Evolutionary conservation across 1,139 yeast genomes (phyloP), one percentile per base, ranked within the genome.

Genomic region (Candida tetrigidarum): DNA sequence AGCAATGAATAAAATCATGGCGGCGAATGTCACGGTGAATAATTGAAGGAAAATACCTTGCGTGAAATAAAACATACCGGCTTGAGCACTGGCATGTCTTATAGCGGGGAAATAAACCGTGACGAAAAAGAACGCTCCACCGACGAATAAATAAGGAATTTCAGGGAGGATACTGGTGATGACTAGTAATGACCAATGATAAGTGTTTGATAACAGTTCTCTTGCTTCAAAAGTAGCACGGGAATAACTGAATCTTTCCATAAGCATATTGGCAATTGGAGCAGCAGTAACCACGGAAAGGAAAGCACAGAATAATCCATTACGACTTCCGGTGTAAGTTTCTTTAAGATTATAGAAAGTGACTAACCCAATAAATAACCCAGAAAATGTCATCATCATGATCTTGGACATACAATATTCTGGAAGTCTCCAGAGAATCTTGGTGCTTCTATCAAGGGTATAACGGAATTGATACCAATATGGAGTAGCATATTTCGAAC

Each of bases 131-230:
- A 82, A 46, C 1, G 84, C 72, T 16, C 80, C 71, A 48, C 77
- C 73, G 25, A 81, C 54, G 14, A 83, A 51, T 42, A 80, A 74
- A 64, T 81, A 83, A 3, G 86, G 86, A 16, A 80, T 52, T 59
- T 83, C 88, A 48, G 69, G 69, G 36, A 81, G 42, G 45, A 71
- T 69, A 55, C 82, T 85, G 2, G 81, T 63, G 10, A 81, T 41
- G 29, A 83, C 63, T 59, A 83, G 62, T 32, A 80, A 63, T 8
- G 83, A 71, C 85, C 87, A 83, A 53, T 82, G 86, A 67, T 80
- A 83, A 48, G 86, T 82, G 55, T 81, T 82, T 8, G 86, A 81
- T 49, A 79, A 74, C 41, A 81, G 76, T 58, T 83, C 90, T 60
- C 89, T 73, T 12, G 79, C 81, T 62, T 83, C 87, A 55, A 60